Conservation (phyloP, 139 green algal species). For the Volvox africanus region DNA sequence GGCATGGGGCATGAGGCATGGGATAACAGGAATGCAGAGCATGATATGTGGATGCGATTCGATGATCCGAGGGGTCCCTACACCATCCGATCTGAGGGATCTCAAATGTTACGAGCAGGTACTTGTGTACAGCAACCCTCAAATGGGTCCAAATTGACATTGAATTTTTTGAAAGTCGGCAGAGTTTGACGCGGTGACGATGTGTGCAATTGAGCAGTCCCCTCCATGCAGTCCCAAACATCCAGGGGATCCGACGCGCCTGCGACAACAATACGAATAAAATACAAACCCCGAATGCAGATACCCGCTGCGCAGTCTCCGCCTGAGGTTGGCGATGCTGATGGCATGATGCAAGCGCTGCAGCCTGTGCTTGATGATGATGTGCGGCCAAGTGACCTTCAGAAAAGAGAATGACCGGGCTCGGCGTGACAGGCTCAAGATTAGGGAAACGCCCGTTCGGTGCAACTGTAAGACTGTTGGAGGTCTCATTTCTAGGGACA, state of each 20-base stretch:
- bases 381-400: not conserved
- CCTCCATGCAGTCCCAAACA: too few species aligned
- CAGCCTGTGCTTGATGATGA: not conserved
- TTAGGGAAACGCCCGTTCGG: not conserved
- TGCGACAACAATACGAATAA: not conserved
- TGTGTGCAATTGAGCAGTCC: not conserved
- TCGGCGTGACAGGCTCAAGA: not conserved
- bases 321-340: not conserved
- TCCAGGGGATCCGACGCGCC: not conserved
- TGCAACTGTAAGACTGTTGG: not conserved
- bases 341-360: not conserved
- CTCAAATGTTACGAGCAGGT: too few species aligned
- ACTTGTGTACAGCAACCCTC: too few species aligned
- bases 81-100: too few species aligned
- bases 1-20: too few species aligned
- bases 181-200: not conserved
- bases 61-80: too few species aligned
- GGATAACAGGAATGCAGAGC: too few species aligned
- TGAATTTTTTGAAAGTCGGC: not conserved
- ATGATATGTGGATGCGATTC: too few species aligned
- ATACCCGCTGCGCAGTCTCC: not conserved
- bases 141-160: too few species aligned
- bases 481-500: not conserved
- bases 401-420: not conserved
- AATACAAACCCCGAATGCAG: not conserved